A percentile compares a stretch with the other conserved stretches of the same genome.
phyloP scores from a whole-genome alignment of 176 grass and related monocot genomes.

The Alopecurus myosuroides region DNA sequence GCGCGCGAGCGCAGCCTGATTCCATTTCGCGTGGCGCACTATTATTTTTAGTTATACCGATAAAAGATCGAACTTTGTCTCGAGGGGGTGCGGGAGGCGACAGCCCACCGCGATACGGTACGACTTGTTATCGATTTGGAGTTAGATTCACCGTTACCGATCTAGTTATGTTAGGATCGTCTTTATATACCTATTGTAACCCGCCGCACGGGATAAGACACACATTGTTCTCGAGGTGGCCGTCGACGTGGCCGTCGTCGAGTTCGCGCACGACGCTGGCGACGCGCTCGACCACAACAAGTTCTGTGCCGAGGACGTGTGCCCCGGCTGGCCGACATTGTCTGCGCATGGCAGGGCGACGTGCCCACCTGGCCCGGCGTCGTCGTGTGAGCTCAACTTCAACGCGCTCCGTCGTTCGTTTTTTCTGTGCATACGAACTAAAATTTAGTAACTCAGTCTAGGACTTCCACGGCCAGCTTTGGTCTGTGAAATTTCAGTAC shows the following conservation, averaged over 20 bases:
- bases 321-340: constrained; percentile 63
- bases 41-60: no score
- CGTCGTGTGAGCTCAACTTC: not conserved
- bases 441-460: not conserved
- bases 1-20: not conserved
- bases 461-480: no score
- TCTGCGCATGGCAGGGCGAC: constrained; percentile 96
- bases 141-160: no score
- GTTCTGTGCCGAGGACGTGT: constrained; percentile 73
- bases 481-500: no score
- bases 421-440: not conserved
- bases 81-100: no score
- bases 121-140: no score
- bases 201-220: no score
- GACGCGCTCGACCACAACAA: constrained; percentile 67
- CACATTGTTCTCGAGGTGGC: constrained; percentile 78
- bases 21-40: not conserved
- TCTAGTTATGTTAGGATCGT: no score
- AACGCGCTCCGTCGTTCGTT: not conserved
- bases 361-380: not conserved
- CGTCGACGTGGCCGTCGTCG: constrained; percentile 53
- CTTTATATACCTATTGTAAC: no score
- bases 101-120: no score
- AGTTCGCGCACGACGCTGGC: constrained; percentile 67
- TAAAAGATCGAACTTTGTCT: no score